Conservation (phyloP, 345 rosid species). For the Mallotus nudiflorus region DNA sequence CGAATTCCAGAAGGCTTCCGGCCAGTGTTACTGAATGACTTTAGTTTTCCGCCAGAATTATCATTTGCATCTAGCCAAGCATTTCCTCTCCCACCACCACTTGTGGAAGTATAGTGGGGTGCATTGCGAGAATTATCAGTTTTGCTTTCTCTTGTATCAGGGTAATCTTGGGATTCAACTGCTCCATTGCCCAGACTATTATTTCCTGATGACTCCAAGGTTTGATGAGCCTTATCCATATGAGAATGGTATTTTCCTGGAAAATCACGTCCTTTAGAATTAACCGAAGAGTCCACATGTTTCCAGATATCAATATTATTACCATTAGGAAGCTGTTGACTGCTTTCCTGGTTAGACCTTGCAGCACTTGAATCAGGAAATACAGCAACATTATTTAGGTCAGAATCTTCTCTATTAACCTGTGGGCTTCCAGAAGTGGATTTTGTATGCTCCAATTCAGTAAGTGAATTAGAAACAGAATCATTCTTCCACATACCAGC, state of each 20-base stretch:
- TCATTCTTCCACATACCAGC: conserved; percentile 41
- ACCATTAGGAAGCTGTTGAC: conserved; percentile 35
- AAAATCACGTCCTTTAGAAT: conserved; percentile 28
- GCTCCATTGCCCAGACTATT: conserved; percentile 36
- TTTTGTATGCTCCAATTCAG: conserved; percentile 33
- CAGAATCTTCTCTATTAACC: conserved; percentile 39
- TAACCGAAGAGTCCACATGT: conserved; percentile 37
- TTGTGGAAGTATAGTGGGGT: conserved; percentile 32
- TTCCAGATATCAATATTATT: conserved; percentile 52
- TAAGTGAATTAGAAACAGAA: conserved; percentile 41
- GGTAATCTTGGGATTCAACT: conserved; percentile 32
- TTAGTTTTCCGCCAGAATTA: conserved; percentile 47
- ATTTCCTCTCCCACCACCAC: conserved; percentile 41
- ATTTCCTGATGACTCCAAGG: conserved; percentile 48
- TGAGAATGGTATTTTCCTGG: conserved; percentile 31
- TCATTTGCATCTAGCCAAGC: conserved; percentile 48
- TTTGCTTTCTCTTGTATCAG: conserved; percentile 37
- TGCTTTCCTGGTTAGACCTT: conserved; percentile 38
- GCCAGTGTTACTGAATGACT: conserved; percentile 41
- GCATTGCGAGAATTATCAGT: conserved; percentile 36
- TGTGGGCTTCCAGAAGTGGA: conserved; percentile 39
- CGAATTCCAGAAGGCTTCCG: conserved; percentile 49
- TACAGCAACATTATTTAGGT: conserved; percentile 33
- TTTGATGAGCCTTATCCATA: conserved; percentile 40
- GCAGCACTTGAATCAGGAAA: conserved; percentile 32